Evolutionary conservation across 805 yeast genomes (phyloP).

Genomic region (Saturnispora sekii): DNA sequence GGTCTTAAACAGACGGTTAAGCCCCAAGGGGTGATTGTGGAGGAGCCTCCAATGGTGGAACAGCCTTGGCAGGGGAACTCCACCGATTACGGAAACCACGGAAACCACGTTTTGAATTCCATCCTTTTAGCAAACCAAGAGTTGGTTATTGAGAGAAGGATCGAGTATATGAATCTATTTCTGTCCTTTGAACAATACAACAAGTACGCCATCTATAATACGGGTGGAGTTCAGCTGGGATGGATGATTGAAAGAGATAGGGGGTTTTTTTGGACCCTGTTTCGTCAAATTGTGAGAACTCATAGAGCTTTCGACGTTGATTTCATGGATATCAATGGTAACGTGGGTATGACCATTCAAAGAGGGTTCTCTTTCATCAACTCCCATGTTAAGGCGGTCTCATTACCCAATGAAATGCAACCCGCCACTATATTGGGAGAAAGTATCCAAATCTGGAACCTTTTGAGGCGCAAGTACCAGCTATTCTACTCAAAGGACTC

Average conservation of each 20-base stretch:
- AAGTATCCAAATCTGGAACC: constrained; percentile 86
- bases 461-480: constrained; percentile 85
- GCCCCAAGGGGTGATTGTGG: too few species aligned
- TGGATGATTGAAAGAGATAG: constrained; percentile 74
- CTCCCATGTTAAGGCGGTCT: constrained; percentile 67
- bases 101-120: too few species aligned
- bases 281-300: constrained; percentile 72
- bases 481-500: constrained; percentile 45
- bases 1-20: too few species aligned
- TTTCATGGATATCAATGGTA: constrained; percentile 55
- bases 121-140: constrained; percentile 59
- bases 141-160: constrained; percentile 74
- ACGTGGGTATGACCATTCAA: constrained; percentile 51
- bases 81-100: too few species aligned
- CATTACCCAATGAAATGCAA: constrained; percentile 13
- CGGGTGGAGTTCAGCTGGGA: constrained; percentile 67
- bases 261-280: constrained; percentile 56
- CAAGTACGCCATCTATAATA: constrained; percentile 61
- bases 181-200: constrained; percentile 91
- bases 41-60: too few species aligned
- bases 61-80: too few species aligned
- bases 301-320: constrained; percentile 83
- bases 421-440: constrained; percentile 58
- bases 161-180: constrained; percentile 80
- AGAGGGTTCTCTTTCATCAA: constrained; percentile 85